Evolutionary conservation across 345 rosid species (phyloP), one percentile per base, ranked within the genome.

Genomic region (Litchi chinensis): DNA sequence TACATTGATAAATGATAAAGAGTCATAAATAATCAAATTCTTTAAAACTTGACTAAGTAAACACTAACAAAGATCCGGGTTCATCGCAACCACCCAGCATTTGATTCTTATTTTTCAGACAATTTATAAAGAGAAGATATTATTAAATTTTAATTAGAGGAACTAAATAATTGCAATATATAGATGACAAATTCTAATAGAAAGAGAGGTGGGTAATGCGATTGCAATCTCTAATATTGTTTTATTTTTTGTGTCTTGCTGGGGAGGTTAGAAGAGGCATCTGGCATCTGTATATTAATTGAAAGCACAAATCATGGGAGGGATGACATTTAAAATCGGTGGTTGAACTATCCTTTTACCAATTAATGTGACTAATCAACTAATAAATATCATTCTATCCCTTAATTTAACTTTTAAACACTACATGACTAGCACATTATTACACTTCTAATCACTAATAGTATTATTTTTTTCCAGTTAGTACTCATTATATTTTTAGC

Each of bases 341-440:
- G 6, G 77, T 75, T 75, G 77, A 64, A 75, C 77, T 24, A 64
- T 75, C 77, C 24, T 64, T 75, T 44, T 28, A 44, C 11, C 60
- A 26, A 46, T 44, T 74, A 62, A 22, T 54, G n/a, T 8, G 54
- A 75, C 15, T 64, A 75, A 26, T 64, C 77, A 64, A 75, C 70
- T 28, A 46, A 75, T 22, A 11, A 64, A 18, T 46, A 64, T 75
- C 56, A 50, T 50, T 50, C 15, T 50, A 10, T 11, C 65, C 59
- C 60, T 74, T 22, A 22, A 8, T 44, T 75, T 28, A 64, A 46
- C 44, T 50, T 50, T 50, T 32, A 16, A 12, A 12, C 19, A 50
- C 56, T 0, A 12, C 56, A 50, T 50, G 56, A 50, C 56, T 32
- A 18, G 8, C 41, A 37, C 7, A 19, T 68, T 18, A 67, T 67